These are phyloP conservation scores for Vigna trinervia DNA, from an alignment of 306 rosid species.

Conservation along the genomic window DNA sequence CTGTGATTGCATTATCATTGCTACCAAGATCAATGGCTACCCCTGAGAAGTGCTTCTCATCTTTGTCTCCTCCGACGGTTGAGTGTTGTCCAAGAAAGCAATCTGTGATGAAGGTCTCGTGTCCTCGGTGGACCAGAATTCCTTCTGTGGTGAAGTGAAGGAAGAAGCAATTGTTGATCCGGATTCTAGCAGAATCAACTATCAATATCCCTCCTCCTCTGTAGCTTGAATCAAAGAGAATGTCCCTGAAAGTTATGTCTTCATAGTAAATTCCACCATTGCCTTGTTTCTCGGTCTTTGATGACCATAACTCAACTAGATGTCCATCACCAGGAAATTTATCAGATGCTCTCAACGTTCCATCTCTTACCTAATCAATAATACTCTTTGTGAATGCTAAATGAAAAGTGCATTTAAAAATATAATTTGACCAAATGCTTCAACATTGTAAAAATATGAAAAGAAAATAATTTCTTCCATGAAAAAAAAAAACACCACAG, in stretches of 20 bases:
- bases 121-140: constrained; percentile 65
- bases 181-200: constrained; percentile 59
- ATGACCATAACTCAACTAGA: constrained; percentile 63
- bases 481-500: too few species aligned
- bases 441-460: neutral
- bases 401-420: too few species aligned
- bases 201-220: constrained; percentile 69
- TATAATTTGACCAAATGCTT: too few species aligned
- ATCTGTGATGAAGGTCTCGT: constrained; percentile 64
- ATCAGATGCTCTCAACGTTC: constrained; percentile 70
- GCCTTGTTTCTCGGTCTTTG: too few species aligned
- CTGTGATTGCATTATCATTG: constrained; percentile 58
- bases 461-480: neutral
- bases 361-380: constrained; percentile 57
- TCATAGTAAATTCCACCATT: constrained; percentile 57
- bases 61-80: constrained; percentile 60
- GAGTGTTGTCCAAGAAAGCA: constrained; percentile 73
- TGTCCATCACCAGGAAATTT: constrained; percentile 67
- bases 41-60: constrained; percentile 57
- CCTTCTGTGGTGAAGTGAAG: constrained; percentile 72
- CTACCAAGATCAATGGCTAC: constrained; percentile 57
- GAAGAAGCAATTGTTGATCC: constrained; percentile 72
- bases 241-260: constrained; percentile 71
- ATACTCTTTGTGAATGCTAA: neutral
- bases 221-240: constrained; percentile 68